Conservation (phyloP, 306 rosid genomes). For the Canavalia ensiformis region DNA sequence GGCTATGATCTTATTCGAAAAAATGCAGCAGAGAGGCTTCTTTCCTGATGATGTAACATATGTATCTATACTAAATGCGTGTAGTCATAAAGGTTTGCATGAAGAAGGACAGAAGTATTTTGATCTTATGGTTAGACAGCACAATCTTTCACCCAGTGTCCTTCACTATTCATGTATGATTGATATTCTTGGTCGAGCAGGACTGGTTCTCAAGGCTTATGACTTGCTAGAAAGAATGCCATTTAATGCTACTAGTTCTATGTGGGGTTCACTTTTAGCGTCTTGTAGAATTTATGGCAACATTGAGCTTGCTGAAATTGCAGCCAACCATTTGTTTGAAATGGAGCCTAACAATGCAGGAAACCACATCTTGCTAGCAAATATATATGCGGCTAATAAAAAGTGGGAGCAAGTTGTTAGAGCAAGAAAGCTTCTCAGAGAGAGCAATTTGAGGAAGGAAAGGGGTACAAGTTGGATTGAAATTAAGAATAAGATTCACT, state of each 20-base stretch:
- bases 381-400: constrained; percentile 73
- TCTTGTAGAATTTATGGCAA: constrained; percentile 75
- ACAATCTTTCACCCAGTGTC: constrained; percentile 70
- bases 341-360: constrained; percentile 90
- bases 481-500: constrained; percentile 73
- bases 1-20: constrained; percentile 83
- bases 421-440: constrained; percentile 75
- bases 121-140: constrained; percentile 67
- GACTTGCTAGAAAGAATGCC: constrained; percentile 69
- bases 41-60: constrained; percentile 80
- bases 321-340: constrained; percentile 76
- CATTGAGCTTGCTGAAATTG: constrained; percentile 78
- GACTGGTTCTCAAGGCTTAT: constrained; percentile 68
- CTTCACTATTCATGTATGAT: constrained; percentile 84
- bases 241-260: constrained; percentile 71
- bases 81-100: constrained; percentile 86
- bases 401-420: constrained; percentile 89
- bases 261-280: constrained; percentile 93
- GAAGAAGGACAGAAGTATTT: constrained; percentile 74
- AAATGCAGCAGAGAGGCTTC: constrained; percentile 80
- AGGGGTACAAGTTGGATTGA: constrained; percentile 91
- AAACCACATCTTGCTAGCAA: constrained; percentile 80
- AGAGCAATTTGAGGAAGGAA: constrained; percentile 76
- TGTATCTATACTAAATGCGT: constrained; percentile 70
- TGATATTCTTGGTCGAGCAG: constrained; percentile 82